Conservation (phyloP, 495 filamentous ascomycete genomes). For the Penicillium antarcticum region DNA sequence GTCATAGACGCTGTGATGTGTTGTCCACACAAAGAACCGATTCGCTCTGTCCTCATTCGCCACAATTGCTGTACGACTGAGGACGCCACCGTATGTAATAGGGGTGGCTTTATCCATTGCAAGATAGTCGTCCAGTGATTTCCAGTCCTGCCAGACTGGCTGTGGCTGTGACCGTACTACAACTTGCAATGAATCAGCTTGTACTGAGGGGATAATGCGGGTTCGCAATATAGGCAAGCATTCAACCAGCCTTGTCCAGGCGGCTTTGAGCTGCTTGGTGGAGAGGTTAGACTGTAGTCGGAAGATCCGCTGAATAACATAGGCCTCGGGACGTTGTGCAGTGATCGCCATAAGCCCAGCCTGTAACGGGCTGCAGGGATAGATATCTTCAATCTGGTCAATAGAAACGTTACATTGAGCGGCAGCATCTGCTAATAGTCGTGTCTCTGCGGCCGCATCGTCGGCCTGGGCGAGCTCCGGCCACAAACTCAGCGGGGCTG, state of each 20-base stretch:
- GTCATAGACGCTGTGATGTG: conserved; percentile 17
- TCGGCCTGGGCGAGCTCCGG: neutral
- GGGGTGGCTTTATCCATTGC: conserved; percentile 16
- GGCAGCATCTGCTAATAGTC: too few relatives aligned
- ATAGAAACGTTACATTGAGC: neutral
- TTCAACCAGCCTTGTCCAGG: too few relatives aligned
- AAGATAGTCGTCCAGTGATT: conserved; percentile 46
- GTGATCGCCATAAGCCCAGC: conserved; percentile 42
- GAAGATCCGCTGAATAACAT: too few relatives aligned
- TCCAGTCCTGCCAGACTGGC: too few relatives aligned
- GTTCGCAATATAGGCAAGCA: conserved; percentile 53
- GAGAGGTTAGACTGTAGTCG: too few relatives aligned
- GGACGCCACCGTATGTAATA: conserved; percentile 39
- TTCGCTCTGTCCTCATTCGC: neutral
- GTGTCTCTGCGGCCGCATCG: neutral
- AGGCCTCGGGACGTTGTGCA: too few relatives aligned
- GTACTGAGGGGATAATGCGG: conserved; percentile 33
- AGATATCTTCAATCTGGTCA: conserved; percentile 45
- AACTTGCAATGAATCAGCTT: too few relatives aligned
- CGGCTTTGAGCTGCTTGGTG: too few relatives aligned
- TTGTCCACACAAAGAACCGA: conserved; percentile 30
- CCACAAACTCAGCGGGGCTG: neutral
- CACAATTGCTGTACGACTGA: conserved; percentile 42
- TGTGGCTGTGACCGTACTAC: too few relatives aligned
- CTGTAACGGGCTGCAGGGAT: conserved; percentile 52